Evolutionary conservation across 1,139 yeast genomes (phyloP), one percentile per base, ranked within the genome.

Genomic region (Kodamaea sp.): DNA sequence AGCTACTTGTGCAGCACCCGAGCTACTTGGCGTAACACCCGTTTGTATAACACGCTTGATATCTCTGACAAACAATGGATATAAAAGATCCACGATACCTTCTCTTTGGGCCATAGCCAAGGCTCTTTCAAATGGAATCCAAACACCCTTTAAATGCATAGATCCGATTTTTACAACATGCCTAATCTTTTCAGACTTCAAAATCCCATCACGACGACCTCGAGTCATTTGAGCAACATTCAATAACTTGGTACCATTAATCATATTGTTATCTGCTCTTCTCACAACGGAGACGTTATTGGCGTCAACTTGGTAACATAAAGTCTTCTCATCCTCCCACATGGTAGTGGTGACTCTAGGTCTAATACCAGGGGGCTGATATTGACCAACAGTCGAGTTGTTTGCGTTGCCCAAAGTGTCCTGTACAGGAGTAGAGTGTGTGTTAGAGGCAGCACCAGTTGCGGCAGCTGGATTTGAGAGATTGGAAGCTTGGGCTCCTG

Each of bases 101-200:
- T 90, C 97, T 51, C 86, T 73, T 63, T 86, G 89, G 27, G 97
- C 96, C 80, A 90, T 84, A 24, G 87, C 85, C 37, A 86, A 69
- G 1, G 97, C 97, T 39, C 97, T 73, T 50, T 90, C 97, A 60
- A 89, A 89, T 1, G 97, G 97, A 48, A 90, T 89, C 97, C 97
- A 90, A 35, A 90, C 97, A 38, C 98, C 98, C 65, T 90, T 90
- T 54, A 90, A 72, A 60, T 90, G 96, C 97, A 90, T 90, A 12
- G 96, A 86, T 8, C 98, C 98, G 49, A 90, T 87, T 63, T 90
- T 90, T 41, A 90, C 96, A 36, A 92, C 97, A 59, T 88, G 94
- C 36, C 97, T 73, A 30, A 81, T 79, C 58, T 88, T 86, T 61
- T 90, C 97, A 45, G 86, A 81, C 66, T 90, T 90, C 46, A 90